Percentiles rank a stretch among this genome's conserved stretches.
These are phyloP conservation scores for Candida mesenterica DNA, from an alignment of 1,139 yeast species.

Conservation along the genomic window DNA sequence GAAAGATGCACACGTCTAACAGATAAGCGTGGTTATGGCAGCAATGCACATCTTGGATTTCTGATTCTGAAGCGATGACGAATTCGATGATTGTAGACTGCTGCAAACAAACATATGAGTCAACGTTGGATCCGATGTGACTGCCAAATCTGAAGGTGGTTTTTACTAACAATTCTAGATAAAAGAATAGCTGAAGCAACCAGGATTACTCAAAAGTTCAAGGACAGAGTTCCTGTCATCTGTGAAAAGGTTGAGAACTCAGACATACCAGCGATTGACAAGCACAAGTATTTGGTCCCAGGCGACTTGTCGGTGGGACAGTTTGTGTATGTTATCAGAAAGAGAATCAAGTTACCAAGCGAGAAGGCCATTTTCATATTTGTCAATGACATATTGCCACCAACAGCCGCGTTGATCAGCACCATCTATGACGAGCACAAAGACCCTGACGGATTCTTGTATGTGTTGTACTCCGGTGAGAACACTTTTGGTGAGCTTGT, in stretches of 20 bases:
- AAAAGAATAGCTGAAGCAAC: constrained; percentile 95
- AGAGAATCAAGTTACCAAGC: constrained; percentile 91
- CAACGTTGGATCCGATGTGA: neutral
- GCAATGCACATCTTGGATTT: too few relatives aligned
- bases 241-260: constrained; percentile 98
- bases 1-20: too few relatives aligned
- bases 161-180: constrained; percentile 45
- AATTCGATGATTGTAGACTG: too few relatives aligned
- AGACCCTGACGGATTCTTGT: constrained; percentile 95
- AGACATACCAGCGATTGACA: constrained; percentile 93
- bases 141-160: too few relatives aligned
- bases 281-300: constrained; percentile 94
- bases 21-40: too few relatives aligned
- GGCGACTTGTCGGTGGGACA: constrained; percentile 96
- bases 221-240: constrained; percentile 92
- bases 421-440: constrained; percentile 93
- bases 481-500: constrained; percentile 67
- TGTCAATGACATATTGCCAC: constrained; percentile 94
- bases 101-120: too few relatives aligned
- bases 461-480: constrained; percentile 87
- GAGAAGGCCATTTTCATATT: constrained; percentile 97
- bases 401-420: constrained; percentile 96
- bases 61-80: too few relatives aligned
- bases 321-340: constrained; percentile 94
- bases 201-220: constrained; percentile 84